Conservation (phyloP, 2,329 filamentous ascomycete species). For the Trichoderma simmonsii region DNA sequence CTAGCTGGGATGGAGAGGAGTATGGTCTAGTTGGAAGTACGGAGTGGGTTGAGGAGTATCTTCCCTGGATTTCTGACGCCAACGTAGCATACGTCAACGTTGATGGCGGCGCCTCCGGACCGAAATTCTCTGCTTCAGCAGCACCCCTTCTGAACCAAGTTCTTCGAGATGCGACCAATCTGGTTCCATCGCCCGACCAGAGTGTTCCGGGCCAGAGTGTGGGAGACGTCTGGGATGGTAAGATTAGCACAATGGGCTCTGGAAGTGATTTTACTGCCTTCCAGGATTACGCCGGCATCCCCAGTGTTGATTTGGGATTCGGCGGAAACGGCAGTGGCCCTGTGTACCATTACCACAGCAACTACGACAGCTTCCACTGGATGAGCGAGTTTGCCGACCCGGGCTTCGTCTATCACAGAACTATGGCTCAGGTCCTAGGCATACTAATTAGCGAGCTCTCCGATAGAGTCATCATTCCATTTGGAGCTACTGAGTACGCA, state of each 20-base stretch:
- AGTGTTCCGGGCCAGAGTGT: constrained; percentile 70
- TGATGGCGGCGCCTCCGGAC: constrained; percentile 69
- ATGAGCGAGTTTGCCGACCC: constrained; percentile 78
- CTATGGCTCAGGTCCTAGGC: constrained; percentile 64
- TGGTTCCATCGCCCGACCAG: constrained; percentile 72
- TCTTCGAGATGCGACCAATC: constrained; percentile 61
- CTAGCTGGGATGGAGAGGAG: constrained; percentile 78
- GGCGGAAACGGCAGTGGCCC: constrained; percentile 41
- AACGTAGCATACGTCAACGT: constrained; percentile 84
- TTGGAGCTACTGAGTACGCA: constrained; percentile 65
- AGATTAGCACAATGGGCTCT: constrained; percentile 64
- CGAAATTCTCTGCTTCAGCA: constrained; percentile 60
- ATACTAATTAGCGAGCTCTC: constrained; percentile 59
- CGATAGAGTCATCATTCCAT: constrained; percentile 59
- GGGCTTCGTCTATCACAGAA: constrained; percentile 62
- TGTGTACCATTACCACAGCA: constrained; percentile 82
- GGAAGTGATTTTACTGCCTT: constrained; percentile 75
- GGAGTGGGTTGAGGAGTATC: constrained; percentile 88
- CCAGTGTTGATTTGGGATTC: constrained; percentile 64
- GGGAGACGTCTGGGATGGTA: constrained; percentile 62
- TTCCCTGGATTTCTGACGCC: constrained; percentile 72
- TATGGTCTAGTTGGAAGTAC: constrained; percentile 84
- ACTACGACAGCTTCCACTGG: constrained; percentile 90
- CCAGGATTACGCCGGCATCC: constrained; percentile 67
- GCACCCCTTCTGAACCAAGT: constrained; percentile 74